These are phyloP conservation scores for Thalassiosira mediterranea DNA, from an alignment of 352 stramenopile species.

Conservation along the genomic window DNA sequence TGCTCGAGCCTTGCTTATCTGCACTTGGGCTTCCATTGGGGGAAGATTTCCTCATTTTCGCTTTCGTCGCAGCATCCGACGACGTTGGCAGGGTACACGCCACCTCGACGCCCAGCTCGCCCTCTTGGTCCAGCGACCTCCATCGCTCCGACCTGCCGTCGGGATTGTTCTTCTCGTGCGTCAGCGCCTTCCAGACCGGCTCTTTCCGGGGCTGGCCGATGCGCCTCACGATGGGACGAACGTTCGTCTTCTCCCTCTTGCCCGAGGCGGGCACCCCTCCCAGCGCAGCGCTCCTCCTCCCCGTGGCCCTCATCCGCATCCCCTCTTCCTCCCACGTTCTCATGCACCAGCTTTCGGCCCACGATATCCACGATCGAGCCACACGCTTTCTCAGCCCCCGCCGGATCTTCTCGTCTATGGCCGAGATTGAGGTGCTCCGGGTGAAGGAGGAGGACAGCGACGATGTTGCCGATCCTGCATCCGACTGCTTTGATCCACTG, in stretches of 20 bases:
- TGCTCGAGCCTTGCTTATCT: no score
- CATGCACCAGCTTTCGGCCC: slow-evolving; percentile 48
- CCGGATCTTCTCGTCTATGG: slow-evolving; percentile 43
- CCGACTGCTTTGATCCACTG: neutral
- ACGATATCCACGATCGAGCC: slow-evolving; percentile 36
- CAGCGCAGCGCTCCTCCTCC: neutral
- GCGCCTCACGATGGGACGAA: slow-evolving; percentile 8
- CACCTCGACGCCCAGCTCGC: slow-evolving; percentile 2
- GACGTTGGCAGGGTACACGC: no score
- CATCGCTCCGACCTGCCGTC: neutral
- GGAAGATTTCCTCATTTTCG: no score
- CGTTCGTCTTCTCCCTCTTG: slow-evolving; percentile 5
- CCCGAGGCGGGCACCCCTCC: neutral
- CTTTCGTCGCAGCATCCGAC: no score
- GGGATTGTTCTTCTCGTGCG: neutral
- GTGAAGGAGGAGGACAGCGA: slow-evolving; percentile 26
- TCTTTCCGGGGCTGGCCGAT: neutral
- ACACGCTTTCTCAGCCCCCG: slow-evolving; percentile 42
- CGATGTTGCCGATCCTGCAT: neutral
- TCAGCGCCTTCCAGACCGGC: neutral
- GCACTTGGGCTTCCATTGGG: no score
- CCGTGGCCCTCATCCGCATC: neutral
- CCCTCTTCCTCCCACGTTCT: slow-evolving; percentile 53
- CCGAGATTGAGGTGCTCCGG: slow-evolving; percentile 14
- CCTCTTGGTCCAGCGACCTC: neutral